Evolutionary conservation across 2,329 filamentous ascomycete genomes (phyloP).

Genomic region (Tolypocladium ophioglossoides): DNA sequence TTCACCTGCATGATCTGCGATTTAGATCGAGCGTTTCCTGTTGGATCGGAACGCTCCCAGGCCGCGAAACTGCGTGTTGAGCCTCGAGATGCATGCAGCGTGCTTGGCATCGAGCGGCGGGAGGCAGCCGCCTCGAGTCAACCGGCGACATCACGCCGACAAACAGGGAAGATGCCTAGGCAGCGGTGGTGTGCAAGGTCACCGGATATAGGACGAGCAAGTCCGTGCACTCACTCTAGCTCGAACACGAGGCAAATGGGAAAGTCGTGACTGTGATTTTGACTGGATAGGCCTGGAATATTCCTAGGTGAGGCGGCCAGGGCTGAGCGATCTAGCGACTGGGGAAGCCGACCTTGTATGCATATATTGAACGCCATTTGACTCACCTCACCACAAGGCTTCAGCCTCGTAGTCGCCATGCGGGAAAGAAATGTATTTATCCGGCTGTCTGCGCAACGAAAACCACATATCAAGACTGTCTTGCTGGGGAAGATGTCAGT

Average conservation of each 20-base stretch:
- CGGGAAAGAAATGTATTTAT: too few species aligned
- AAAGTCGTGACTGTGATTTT: too few species aligned
- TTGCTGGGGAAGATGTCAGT: not conserved
- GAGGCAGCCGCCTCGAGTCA: not conserved
- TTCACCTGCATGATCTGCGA: constrained; percentile 17
- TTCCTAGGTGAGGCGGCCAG: not conserved
- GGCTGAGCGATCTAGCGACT: not conserved
- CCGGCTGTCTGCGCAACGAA: not conserved
- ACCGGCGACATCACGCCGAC: not conserved
- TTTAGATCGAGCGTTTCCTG: constrained; percentile 13
- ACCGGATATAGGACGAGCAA: not conserved
- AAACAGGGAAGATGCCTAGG: not conserved
- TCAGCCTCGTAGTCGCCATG: not conserved
- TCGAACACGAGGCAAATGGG: not conserved
- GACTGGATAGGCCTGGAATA: not conserved
- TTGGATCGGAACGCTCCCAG: constrained; percentile 14
- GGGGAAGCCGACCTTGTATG: not conserved
- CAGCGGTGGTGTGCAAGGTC: not conserved
- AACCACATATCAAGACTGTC: too few species aligned
- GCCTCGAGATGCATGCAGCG: constrained; percentile 5
- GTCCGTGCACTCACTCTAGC: not conserved
- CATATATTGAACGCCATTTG: not conserved
- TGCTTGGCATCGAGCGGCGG: constrained; percentile 8
- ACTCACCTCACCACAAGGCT: not conserved
- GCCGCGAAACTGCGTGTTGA: not conserved